phyloP scores from a whole-genome alignment of 768 basidiomycete genomes.

The Boletus bicolor region DNA sequence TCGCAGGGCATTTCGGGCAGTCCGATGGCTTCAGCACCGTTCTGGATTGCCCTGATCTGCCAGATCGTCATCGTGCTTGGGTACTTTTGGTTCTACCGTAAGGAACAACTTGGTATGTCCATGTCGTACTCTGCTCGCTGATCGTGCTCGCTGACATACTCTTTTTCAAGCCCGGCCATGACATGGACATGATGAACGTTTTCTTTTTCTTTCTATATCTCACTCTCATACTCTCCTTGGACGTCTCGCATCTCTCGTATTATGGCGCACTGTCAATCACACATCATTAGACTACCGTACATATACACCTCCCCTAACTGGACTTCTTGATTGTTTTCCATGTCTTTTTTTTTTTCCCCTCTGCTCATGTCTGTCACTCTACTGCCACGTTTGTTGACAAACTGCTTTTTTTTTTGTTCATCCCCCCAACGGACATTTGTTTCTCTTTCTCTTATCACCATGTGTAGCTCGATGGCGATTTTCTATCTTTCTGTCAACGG shows the following conservation, averaged over 20 bases:
- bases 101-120: constrained; percentile 78
- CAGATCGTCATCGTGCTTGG: constrained; percentile 85
- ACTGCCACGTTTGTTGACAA: too few relatives aligned
- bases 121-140: neutral
- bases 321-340: neutral
- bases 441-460: too few relatives aligned
- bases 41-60: constrained; percentile 82
- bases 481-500: too few relatives aligned
- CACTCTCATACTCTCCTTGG: neutral
- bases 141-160: neutral
- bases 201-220: neutral
- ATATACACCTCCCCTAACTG: neutral
- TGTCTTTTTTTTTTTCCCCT: too few relatives aligned
- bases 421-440: too few relatives aligned
- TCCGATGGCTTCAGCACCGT: constrained; percentile 78
- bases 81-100: constrained; percentile 97
- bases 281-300: constrained; percentile 1
- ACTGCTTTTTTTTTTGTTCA: too few relatives aligned
- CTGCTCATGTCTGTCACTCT: too few relatives aligned
- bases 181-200: neutral
- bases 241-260: constrained; percentile 1
- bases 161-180: constrained; percentile 12
- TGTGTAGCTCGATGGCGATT: too few relatives aligned
- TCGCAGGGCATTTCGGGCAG: constrained; percentile 66
- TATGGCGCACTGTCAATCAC: neutral